Base-by-base conservation (phyloP, 1,284 basidiomycete genomes). In the Marasmius oreades region DNA sequence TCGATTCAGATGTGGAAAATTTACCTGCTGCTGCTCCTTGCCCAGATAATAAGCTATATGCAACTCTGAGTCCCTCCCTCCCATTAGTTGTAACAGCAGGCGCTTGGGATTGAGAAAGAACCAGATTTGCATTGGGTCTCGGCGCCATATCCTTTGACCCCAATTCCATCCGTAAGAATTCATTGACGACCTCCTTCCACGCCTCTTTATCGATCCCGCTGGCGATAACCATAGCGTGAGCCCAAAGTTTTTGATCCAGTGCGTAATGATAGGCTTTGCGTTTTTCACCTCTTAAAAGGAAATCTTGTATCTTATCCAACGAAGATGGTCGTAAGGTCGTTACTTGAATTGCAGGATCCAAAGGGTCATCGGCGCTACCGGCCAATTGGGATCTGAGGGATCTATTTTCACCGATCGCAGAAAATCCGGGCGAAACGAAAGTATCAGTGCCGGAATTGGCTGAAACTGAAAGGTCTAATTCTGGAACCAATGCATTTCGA, bases 151-250 rank as follows among this genome's bases (percentile, higher is more conserved):
- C 70, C 33, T 72, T 74, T 23, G 69, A 69, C 6, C 81, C 81
- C 6, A 99, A 75, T 68, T 98, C 97, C 22, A 84, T 79, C 39
- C 83, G 81, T 37, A 96, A 74, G 66, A 99, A 99, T 59, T 95
- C 90, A 37, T 80, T 83, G 0, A 96, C 93, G 5, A 89, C 90
- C 59, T 95, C 92, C 67, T 90, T 91, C 93, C 95, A 98, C 5
- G 92, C 82, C 33, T 96, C 93, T 64, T 92, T 92, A 69, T 96
- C 96, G 52, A 98, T 82, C 55, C 92, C 90, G 66, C 92, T 95
- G 7, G 97, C 88, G 59, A 99, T 95, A 48, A 98, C 76, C 81
- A 99, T 86, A 0, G 97, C 97, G 70, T 99, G 97, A 1, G 93
- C 87, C 95, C 95, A 99, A 28, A 99, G 74, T 63, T 84, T 88